Evolutionary conservation across 495 filamentous ascomycete genomes (phyloP).

Genomic region (Cladorrhinum samala): DNA sequence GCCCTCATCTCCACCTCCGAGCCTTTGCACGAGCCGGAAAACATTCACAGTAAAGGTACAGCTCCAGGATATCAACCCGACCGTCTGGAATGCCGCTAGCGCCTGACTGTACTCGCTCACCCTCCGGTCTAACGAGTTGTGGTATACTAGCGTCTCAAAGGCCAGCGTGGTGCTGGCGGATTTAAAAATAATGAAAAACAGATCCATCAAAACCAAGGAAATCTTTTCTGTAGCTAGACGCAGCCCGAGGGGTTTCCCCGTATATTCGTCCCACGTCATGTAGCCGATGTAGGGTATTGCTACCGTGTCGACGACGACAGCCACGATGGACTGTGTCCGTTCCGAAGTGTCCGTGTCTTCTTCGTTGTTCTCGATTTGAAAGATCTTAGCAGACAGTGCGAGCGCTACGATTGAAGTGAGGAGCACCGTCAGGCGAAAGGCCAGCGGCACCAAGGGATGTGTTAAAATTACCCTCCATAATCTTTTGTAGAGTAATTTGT

Average conservation of each 20-base stretch:
- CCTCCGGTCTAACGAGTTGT: constrained; percentile 36
- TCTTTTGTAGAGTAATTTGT: constrained; percentile 34
- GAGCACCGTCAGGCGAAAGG: constrained; percentile 76
- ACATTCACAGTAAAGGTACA: constrained; percentile 85
- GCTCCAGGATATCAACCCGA: constrained; percentile 84
- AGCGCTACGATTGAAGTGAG: constrained; percentile 76
- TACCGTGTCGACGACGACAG: constrained; percentile 81
- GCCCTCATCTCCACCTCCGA: constrained; percentile 49
- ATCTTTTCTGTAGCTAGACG: constrained; percentile 78
- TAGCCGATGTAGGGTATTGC: constrained; percentile 86
- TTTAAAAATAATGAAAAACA: constrained; percentile 95
- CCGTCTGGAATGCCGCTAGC: constrained; percentile 70
- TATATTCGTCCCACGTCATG: constrained; percentile 96
- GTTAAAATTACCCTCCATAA: constrained; percentile 51
- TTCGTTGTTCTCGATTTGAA: constrained; percentile 46
- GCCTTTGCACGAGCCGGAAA: constrained; percentile 73
- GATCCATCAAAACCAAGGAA: constrained; percentile 78
- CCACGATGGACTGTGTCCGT: constrained; percentile 76
- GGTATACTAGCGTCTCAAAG: constrained; percentile 74
- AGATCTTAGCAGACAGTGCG: constrained; percentile 71
- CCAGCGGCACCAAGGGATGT: constrained; percentile 79
- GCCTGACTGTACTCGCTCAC: constrained; percentile 71
- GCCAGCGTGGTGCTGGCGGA: constrained; percentile 85
- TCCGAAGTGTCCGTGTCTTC: constrained; percentile 38
- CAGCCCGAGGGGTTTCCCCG: constrained; percentile 83